Conservation (phyloP, 148 eudicot genomes). For the Heliosperma pusillum region DNA sequence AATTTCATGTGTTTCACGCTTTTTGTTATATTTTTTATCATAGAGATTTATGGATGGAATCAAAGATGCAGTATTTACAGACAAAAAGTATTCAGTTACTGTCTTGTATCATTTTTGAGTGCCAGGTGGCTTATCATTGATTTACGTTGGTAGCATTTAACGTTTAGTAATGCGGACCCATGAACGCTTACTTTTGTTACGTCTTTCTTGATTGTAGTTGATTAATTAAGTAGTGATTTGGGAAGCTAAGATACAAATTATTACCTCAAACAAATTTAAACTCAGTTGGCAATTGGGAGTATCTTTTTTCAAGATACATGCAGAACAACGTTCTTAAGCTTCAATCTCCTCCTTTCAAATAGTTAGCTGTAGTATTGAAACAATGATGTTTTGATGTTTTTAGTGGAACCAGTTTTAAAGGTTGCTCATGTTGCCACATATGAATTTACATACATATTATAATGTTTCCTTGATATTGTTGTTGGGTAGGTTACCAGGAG, state of each 20-base stretch:
- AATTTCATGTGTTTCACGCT: background rate
- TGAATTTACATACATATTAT: background rate
- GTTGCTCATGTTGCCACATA: background rate
- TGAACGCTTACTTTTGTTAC: background rate
- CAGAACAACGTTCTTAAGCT: background rate
- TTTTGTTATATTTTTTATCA: background rate
- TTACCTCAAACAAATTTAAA: background rate
- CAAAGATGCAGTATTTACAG: no score
- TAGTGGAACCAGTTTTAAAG: background rate
- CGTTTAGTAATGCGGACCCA: background rate
- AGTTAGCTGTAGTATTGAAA: background rate
- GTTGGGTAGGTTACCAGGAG: background rate
- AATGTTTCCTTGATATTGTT: background rate
- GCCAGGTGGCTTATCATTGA: background rate
- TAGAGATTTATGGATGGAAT: no score
- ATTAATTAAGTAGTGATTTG: background rate
- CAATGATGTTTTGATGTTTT: background rate
- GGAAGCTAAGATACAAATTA: background rate
- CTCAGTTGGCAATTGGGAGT: background rate
- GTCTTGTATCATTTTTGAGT: background rate
- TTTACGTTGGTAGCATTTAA: slow-evolving; percentile 2
- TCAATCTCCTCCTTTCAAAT: background rate
- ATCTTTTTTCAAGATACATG: no score
- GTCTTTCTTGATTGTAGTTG: background rate
- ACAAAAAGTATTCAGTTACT: no score